Evolutionary conservation across 1,284 basidiomycete genomes (phyloP).

Genomic region (Stereum hirsutum): DNA sequence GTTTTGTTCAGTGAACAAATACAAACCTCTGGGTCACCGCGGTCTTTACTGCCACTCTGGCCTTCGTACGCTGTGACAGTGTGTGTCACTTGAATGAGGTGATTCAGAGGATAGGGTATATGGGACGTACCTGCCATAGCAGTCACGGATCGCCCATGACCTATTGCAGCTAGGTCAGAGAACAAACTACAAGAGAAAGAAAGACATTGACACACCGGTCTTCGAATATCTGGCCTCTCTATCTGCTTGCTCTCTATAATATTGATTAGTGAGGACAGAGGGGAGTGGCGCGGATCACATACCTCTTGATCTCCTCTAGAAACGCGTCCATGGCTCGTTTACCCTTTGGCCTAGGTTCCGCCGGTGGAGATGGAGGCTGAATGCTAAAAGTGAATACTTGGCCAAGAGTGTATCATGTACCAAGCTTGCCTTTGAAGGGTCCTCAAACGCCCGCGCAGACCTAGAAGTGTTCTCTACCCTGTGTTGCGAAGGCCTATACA

Average conservation of each 20-base stretch:
- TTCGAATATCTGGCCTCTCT: slow-evolving; percentile 77
- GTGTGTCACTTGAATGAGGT: neutral
- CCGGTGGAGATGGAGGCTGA: slow-evolving; percentile 46
- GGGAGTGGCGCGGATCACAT: neutral
- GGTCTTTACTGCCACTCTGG: slow-evolving; percentile 82
- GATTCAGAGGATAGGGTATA: too few relatives aligned
- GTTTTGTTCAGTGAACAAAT: slow-evolving; percentile 26
- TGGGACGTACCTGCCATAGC: slow-evolving; percentile 66
- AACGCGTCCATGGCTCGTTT: slow-evolving; percentile 92
- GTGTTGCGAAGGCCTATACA: slow-evolving; percentile 34
- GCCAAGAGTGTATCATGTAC: slow-evolving; percentile 7
- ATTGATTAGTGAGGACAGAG: neutral
- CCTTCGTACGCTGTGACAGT: slow-evolving; percentile 69
- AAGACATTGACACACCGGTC: slow-evolving; percentile 39
- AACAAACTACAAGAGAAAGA: slow-evolving; percentile 4
- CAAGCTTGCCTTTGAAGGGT: slow-evolving; percentile 19
- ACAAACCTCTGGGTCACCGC: slow-evolving; percentile 71
- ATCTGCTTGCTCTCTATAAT: slow-evolving; percentile 76
- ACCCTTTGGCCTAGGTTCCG: slow-evolving; percentile 64
- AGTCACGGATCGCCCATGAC: slow-evolving; percentile 64
- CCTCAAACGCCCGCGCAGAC: slow-evolving; percentile 21
- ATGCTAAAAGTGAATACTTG: too few relatives aligned
- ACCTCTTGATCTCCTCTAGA: slow-evolving; percentile 90
- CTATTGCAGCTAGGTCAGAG: slow-evolving; percentile 15
- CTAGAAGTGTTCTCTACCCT: slow-evolving; percentile 20